Evolutionary conservation across 805 yeast species (phyloP), one percentile per base, ranked within the genome.

Genomic region (Kodamaea kakaduensis): DNA sequence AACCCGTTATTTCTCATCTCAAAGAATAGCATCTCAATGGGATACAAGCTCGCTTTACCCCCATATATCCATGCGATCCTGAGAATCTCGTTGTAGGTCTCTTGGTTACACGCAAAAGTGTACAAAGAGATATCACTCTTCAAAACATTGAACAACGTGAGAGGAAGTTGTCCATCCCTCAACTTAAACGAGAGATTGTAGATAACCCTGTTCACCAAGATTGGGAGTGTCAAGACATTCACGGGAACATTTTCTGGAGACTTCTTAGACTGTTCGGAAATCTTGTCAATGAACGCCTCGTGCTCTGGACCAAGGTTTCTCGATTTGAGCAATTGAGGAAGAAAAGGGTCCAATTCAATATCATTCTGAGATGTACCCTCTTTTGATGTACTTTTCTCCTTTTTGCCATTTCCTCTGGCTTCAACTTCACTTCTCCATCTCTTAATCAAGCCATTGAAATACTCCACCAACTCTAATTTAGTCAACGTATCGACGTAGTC

Each of bases 1-100:
- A 62, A 64, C 16, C 73, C 73, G 40, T 62, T 63, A 39, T 64
- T 61, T 20, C 47, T 41, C 73, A 67, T 67, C 43, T 67, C 73
- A 34, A 54, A 50, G 18, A 46, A 46, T 1, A 53, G 44, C 40
- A 51, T 55, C 46, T 64, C 71, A 16, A 67, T 49, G 14, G 54
- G 59, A 38, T 56, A 56, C 17, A 66, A 41, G 31, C 54, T 55
- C 8, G 59, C 45, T 42, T 61, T 63, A 13, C 73, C 73, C 32
- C 47, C 48, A 44, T 46, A 66, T 1, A 65, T 49, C 71, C 71
- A 65, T 32, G 51, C 48, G 13, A 56, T 46, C 34, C 58, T 52
- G 28, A 67, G 42, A 4, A 67, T 47, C 41, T 65, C 64, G 41
- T 67, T 67, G 42, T 61, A 66, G 2, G 71, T 66, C 13, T 52